Evolutionary conservation across 2,329 filamentous ascomycete species (phyloP), one percentile per base, ranked within the genome.

Genomic region (Penicillium crustosum): DNA sequence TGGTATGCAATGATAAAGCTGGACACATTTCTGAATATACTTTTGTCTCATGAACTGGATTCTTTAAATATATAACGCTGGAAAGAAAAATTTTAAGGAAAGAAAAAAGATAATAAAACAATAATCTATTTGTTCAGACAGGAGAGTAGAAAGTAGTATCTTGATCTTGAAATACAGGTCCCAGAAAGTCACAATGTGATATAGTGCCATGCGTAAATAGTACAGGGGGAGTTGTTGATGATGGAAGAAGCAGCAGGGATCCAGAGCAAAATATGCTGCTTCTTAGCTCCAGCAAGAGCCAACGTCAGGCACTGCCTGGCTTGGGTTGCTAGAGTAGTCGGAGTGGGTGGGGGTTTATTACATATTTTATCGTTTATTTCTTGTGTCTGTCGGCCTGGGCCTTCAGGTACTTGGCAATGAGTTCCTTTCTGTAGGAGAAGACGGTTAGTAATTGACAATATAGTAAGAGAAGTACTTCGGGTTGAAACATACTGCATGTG

Each of bases 401-500:
- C 79, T 89, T 89, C 70, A 87, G 80, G 69, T 88, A 82, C 75
- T 88, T 88, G 25, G 84, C 81, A 42, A 90, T 79, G 49, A 90
- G 76, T 73, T 90, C 87, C 76, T 84, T 89, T 66, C 79, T 81
- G 59, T 61, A 61, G 6, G 25, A 43, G 38, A 39, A 44, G 9
- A 23, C n/a, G 21, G 52, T 62, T 59, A 67, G 59, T 9, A 61
- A 57, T 10, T 29, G 42, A 15, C 1, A 12, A 25, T 19, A 48
- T 8, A 33, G n/a, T 21, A 3, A 13, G 43, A 55, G 19, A n/a
- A 39, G 15, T 35, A 21, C 29, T 44, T 27, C 12, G 9, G 23
- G 4, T 31, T n/a, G 44, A 25, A 62, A 85, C 87, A 73, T 88
- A 90, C 89, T 99, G 94, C 75, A 97, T 75, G 73, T 97, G 93